Evolutionary conservation across 208 protist species (phyloP), one percentile per base, ranked within the genome.

Genomic region (Eutreptiella sp.): DNA sequence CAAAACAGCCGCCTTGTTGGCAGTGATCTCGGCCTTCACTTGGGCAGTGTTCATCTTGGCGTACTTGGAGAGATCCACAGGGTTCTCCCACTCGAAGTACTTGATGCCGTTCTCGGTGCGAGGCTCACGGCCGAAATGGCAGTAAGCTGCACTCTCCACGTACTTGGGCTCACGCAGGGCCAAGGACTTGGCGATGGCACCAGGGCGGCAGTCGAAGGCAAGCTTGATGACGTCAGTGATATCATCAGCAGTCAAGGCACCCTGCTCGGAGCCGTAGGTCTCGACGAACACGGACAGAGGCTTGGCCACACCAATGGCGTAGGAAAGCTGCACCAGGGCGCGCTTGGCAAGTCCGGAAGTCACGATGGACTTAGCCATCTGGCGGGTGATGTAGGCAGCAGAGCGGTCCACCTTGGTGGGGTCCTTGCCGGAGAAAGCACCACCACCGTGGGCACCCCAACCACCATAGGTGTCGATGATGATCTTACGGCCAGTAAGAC

Each of bases 381-480:
- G 99, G 48, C 98, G 79, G 26, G 92, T 92, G 46, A 92, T 90
- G 82, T 99, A 99, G 29, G 93, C 90, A 38, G 92, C 98, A 38
- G 96, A 99, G 61, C 98, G 89, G 76, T 99, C 98, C 35, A 99
- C 98, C 84, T 99, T 99, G 48, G 94, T 92, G 34, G 90, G 93
- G 77, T 99, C 98, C 83, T 99, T 99, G 59, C 98, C 98, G 33
- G 96, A 99, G 90, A 99, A 99, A 63, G 97, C 97, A 67, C 98
- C 97, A 73, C 97, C 97, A 67, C 97, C 97, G 80, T 99, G 97
- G 24, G 96, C 96, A 45, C 97, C 96, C 96, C 96, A 99, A 61
- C 97, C 97, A 68, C 98, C 98, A 75, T 99, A 99, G 2, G 93
- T 97, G 68, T 99, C 98, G 45, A 99, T 94, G 71, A 99, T 99